Conservation (phyloP, 495 filamentous ascomycete genomes). For the Aspergillus hancockii region DNA sequence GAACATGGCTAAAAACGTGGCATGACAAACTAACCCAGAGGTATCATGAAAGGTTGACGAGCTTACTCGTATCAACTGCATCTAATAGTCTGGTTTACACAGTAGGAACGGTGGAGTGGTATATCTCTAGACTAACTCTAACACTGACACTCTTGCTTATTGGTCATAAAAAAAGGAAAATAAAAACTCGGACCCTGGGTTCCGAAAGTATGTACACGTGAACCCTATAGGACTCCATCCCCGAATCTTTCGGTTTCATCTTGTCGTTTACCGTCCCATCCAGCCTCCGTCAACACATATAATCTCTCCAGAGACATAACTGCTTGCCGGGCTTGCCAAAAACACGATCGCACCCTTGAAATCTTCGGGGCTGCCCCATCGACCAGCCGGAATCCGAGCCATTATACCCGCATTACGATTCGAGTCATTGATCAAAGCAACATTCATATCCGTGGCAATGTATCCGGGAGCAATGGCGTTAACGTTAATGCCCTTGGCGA, state of each 20-base stretch:
- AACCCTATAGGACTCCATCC: background rate
- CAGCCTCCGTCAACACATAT: conserved; percentile 88
- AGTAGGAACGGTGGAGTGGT: background rate
- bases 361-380: conserved; percentile 87
- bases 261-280: conserved; percentile 74
- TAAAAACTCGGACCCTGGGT: background rate
- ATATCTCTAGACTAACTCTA: background rate
- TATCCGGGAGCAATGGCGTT: conserved; percentile 83
- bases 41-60: conserved; percentile 7
- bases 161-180: background rate
- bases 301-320: conserved; percentile 79
- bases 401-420: conserved; percentile 70
- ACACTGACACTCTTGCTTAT: background rate
- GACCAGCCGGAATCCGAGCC: conserved; percentile 78
- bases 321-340: conserved; percentile 72
- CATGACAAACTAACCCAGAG: conserved; percentile 12
- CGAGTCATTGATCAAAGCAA: conserved; percentile 72
- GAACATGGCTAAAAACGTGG: conserved; percentile 11
- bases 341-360: conserved; percentile 85
- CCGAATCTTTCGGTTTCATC: background rate
- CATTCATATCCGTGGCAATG: conserved; percentile 92
- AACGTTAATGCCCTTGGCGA: conserved; percentile 71
- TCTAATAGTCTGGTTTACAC: background rate
- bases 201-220: conserved; percentile 1
- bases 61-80: background rate